These are phyloP conservation scores for Camellia sinensis DNA, from an alignment of 148 eudicot species.

Conservation along the genomic window DNA sequence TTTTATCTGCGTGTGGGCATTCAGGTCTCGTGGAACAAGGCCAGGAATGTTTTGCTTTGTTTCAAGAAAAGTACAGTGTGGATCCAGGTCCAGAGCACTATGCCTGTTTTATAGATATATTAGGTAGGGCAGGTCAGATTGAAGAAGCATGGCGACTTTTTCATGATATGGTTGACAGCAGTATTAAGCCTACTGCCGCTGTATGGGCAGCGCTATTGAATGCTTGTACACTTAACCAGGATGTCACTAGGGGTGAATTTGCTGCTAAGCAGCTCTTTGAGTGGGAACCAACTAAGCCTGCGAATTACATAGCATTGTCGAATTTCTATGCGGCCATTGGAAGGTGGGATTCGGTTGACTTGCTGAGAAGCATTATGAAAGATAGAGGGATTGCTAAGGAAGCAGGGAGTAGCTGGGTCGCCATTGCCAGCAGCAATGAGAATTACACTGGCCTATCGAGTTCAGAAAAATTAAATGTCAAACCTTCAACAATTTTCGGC, in stretches of 20 bases:
- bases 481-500: no score
- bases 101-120: slow-evolving; percentile 36
- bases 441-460: background rate
- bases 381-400: slow-evolving; percentile 28
- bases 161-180: slow-evolving; percentile 26
- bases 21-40: slow-evolving; percentile 34
- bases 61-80: slow-evolving; percentile 19
- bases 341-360: slow-evolving; percentile 33
- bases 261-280: slow-evolving; percentile 30
- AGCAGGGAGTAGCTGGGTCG: slow-evolving; percentile 36
- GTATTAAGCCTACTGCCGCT: slow-evolving; percentile 20
- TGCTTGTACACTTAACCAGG: slow-evolving; percentile 32
- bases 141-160: slow-evolving; percentile 33
- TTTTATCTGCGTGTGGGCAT: slow-evolving; percentile 44
- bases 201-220: slow-evolving; percentile 37
- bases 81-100: slow-evolving; percentile 30
- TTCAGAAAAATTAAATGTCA: no score
- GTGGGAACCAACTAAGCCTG: slow-evolving; percentile 28
- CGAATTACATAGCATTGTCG: slow-evolving; percentile 30
- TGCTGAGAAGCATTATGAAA: slow-evolving; percentile 33
- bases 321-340: slow-evolving; percentile 40
- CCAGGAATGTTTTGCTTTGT: slow-evolving; percentile 22
- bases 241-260: slow-evolving; percentile 29
- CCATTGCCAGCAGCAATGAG: slow-evolving; percentile 8
- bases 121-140: slow-evolving; percentile 34